Evolutionary conservation across 208 protist genomes (phyloP), one percentile per base, ranked within the genome.

Genomic region (Porcisia hertigi): DNA sequence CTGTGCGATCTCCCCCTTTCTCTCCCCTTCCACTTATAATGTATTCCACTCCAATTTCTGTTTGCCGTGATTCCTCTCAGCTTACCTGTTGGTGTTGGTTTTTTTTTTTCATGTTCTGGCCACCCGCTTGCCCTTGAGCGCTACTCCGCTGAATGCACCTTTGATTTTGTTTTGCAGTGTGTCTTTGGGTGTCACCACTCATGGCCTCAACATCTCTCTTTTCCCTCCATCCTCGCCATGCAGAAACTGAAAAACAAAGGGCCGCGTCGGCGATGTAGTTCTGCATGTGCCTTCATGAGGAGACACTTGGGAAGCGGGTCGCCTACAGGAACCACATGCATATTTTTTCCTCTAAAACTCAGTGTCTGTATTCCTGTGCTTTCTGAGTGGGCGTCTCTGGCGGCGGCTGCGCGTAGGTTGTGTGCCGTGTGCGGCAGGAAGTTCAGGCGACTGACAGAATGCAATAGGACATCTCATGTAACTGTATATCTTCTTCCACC

Each of bases 31-130:
- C 47, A 12, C 47, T 52, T 52, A 52, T 52, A 52, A 1, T 12
- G 5, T 52, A 12, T 65, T 74, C 7, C 25, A 43, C 64, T 71
- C 69, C 70, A 60, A 45, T 53, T 41, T 52, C 62, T 34, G 20
- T 43, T 25, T 23, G 16, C 43, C 25, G 34, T 78, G 52, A 60
- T 55, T n/a, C n/a, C 36, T 34, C 25, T 39, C 63, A 54, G n/a
- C 23, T 75, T 63, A 39, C 43, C 1, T 63, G 34, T 67, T 47
- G 41, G 62, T 69, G 23, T 47, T 54, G 12, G 39, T 43, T 14
- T 57, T 39, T 41, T 12, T 54, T 16, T 55, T 53, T 36, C 30
- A 30, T 30, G 30, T 30, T 23, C 25, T 18, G 45, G 3, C 25
- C 9, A 14, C 43, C 62, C 45, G 62, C 39, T 49, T 66, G 20